Evolutionary conservation across 148 eudicot species (phyloP).

Genomic region (Fallopia convolvulus): DNA sequence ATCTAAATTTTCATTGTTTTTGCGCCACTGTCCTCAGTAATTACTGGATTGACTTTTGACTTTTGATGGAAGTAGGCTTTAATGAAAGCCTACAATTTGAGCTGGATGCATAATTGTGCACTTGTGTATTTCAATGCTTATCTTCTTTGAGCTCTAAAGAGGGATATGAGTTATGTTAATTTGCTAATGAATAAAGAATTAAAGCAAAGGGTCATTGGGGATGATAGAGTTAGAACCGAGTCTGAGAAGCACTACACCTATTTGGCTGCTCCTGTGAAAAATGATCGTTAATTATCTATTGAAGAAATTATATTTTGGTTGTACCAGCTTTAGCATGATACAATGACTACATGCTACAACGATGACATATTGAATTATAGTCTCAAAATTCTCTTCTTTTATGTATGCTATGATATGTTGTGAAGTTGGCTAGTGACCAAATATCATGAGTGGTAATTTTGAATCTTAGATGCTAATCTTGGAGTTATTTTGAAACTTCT

Average conservation of each 20-base stretch:
- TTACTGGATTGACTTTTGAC: background rate
- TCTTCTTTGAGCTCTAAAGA: background rate
- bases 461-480: too few relatives aligned
- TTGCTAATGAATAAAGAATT: background rate
- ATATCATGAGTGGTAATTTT: too few relatives aligned
- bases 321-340: background rate
- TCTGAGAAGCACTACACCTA: background rate
- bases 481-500: too few relatives aligned
- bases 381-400: too few relatives aligned
- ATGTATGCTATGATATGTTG: too few relatives aligned
- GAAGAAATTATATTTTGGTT: background rate
- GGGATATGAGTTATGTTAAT: background rate
- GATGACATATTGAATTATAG: too few relatives aligned
- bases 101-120: too few relatives aligned
- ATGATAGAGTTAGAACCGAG: background rate
- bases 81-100: background rate
- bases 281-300: background rate
- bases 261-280: background rate
- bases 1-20: too few relatives aligned
- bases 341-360: too few relatives aligned
- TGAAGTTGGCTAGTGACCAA: too few relatives aligned
- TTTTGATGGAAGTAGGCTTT: background rate
- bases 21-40: too few relatives aligned
- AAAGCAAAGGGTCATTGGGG: background rate
- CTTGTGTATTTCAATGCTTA: background rate